Evolutionary conservation across 495 filamentous ascomycete genomes (phyloP).

Genomic region (Hypoxylon trugodes): DNA sequence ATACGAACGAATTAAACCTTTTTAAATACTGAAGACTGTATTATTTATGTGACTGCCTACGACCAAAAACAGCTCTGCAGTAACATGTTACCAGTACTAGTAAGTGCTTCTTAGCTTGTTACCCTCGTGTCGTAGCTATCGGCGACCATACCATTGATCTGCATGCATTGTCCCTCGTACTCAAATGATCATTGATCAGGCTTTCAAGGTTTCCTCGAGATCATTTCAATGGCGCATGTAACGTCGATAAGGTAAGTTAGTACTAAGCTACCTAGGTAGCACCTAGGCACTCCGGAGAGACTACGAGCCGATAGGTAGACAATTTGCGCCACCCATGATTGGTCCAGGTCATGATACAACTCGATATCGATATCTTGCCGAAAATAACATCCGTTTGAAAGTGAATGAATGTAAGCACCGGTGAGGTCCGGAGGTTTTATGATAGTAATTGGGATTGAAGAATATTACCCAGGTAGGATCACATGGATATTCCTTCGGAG

Average conservation of each 20-base stretch:
- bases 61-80: neutral
- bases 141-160: conserved; percentile 15
- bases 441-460: neutral
- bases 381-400: no score
- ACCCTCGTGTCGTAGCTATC: neutral
- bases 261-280: no score
- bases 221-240: conserved; percentile 12
- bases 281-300: neutral
- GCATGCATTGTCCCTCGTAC: conserved; percentile 13
- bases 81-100: conserved; percentile 22
- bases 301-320: conserved; percentile 2
- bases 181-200: neutral
- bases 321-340: neutral
- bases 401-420: no score
- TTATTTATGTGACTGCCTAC: neutral
- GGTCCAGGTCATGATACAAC: neutral
- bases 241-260: conserved; percentile 17
- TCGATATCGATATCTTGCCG: neutral
- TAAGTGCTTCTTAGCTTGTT: conserved; percentile 25
- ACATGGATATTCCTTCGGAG: conserved; percentile 16
- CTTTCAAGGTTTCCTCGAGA: neutral
- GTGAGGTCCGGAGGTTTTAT: conserved; percentile 9
- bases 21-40: conserved; percentile 8
- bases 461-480: neutral
- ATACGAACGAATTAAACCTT: neutral